Conservation (phyloP, 768 basidiomycete species). For the Hebeloma cylindrosporum region DNA sequence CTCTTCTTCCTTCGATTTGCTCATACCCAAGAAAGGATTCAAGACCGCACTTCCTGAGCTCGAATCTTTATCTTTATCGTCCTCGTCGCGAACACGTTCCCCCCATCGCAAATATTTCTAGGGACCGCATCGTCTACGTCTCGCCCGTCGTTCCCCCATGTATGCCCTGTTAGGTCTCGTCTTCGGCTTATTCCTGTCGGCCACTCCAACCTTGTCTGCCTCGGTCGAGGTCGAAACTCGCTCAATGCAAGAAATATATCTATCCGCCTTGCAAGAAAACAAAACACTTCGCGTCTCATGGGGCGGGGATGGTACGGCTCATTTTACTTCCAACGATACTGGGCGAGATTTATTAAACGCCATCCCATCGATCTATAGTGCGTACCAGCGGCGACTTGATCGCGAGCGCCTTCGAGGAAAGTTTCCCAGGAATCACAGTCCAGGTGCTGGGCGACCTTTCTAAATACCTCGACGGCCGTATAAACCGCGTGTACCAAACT, state of each 20-base stretch:
- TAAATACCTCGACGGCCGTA: slow-evolving; percentile 22
- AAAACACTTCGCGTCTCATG: slow-evolving; percentile 21
- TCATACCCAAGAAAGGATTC: no score
- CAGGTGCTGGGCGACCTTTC: slow-evolving; percentile 20
- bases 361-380: slow-evolving; percentile 1
- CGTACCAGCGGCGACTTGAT: slow-evolving; percentile 15
- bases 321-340: neutral
- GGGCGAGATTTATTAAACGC: neutral
- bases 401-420: slow-evolving; percentile 15
- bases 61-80: no score
- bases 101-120: no score
- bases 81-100: no score
- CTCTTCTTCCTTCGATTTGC: no score
- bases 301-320: slow-evolving; percentile 25
- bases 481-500: slow-evolving; percentile 13
- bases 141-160: slow-evolving; percentile 1
- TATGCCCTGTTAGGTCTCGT: neutral
- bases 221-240: slow-evolving; percentile 17
- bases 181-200: slow-evolving; percentile 2
- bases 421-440: slow-evolving; percentile 21
- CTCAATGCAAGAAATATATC: slow-evolving; percentile 22
- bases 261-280: slow-evolving; percentile 20
- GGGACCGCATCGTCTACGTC: no score
- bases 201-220: neutral
- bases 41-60: no score